phyloP scores from a whole-genome alignment of 257 asterid genomes.

The Knoxia roxburghii region DNA sequence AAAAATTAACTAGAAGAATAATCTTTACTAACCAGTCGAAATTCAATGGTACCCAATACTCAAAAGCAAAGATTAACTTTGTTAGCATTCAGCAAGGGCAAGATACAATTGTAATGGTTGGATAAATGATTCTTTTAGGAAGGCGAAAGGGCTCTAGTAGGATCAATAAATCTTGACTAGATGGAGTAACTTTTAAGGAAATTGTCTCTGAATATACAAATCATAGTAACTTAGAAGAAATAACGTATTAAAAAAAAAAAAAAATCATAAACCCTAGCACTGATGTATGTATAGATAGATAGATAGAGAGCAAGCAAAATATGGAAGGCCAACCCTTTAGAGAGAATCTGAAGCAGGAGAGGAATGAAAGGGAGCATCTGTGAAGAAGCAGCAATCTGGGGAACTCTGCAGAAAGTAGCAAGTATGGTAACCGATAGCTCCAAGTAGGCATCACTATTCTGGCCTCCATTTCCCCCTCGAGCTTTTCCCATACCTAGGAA shows the following conservation, averaged over 20 bases:
- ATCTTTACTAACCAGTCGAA: neutral
- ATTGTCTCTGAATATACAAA: neutral
- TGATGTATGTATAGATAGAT: too few species aligned
- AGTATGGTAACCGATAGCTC: constrained; percentile 63
- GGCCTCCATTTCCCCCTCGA: constrained; percentile 27
- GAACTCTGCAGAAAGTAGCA: constrained; percentile 63
- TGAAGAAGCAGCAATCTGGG: constrained; percentile 62
- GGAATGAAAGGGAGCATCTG: constrained; percentile 57
- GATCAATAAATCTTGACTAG: neutral
- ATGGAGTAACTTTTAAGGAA: neutral
- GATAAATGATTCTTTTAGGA: neutral
- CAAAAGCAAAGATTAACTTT: neutral
- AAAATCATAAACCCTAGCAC: neutral
- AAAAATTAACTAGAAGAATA: neutral
- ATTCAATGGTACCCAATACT: neutral
- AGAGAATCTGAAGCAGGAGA: constrained; percentile 46
- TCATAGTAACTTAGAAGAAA: neutral
- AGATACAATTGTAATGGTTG: neutral
- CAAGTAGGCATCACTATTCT: constrained; percentile 58
- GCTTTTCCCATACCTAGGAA: constrained; percentile 50
- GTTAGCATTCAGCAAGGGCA: too few species aligned
- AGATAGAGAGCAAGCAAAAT: too few species aligned
- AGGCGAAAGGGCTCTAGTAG: neutral
- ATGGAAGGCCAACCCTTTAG: constrained; percentile 37
- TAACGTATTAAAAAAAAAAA: neutral